Base-by-base conservation (phyloP, 1,284 basidiomycete genomes). In the Tilletia indica region DNA sequence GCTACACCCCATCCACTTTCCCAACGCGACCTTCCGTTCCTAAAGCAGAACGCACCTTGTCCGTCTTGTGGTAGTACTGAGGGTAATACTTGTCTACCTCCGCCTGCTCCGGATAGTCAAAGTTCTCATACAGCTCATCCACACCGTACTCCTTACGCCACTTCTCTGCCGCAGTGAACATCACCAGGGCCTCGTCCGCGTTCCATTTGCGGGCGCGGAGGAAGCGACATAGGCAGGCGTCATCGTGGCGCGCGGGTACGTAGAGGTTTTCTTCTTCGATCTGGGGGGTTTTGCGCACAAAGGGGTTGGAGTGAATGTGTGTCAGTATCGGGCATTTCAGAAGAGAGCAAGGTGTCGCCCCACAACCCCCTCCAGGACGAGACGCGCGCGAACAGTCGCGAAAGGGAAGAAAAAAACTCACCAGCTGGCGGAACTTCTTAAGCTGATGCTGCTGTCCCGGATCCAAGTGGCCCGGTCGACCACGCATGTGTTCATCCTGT, bases 181-280 rank as follows among this genome's bases (percentile, higher is more conserved):
- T 98, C 79, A 87, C 86, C 87, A 94, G 94, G 16, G 94, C 88
- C 81, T 90, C 90, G 56, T 86, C 83, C 4, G 97, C 84, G 86
- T 98, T 93, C 82, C 97, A 98, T 85, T 93, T 96, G 77, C 96
- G 89, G 4, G 96, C 96, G 49, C 96, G 89, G 73, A 98, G 87
- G 87, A 97, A 98, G 38, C 82, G 81, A 71, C 82, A 83, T 64
- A 83, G 73, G 71, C 80, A 83, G 47, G 81, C 81, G 56, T 83
- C 82, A 63, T 83, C 81, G 68, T 83, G 82, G 2, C 82, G 75
- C 63, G 78, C 79, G 2, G 81, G 79, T 54, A 76, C 77, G 74
- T 74, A 83, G 69, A 82, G 69, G 47, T 79, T 80, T 68, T 77
- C 74, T 21, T 82, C 73, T 71, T 82, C 75, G 66, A 83, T 79